phyloP scores from a whole-genome alignment of 208 protist genomes.

The Trypanosoma platydactyli region DNA sequence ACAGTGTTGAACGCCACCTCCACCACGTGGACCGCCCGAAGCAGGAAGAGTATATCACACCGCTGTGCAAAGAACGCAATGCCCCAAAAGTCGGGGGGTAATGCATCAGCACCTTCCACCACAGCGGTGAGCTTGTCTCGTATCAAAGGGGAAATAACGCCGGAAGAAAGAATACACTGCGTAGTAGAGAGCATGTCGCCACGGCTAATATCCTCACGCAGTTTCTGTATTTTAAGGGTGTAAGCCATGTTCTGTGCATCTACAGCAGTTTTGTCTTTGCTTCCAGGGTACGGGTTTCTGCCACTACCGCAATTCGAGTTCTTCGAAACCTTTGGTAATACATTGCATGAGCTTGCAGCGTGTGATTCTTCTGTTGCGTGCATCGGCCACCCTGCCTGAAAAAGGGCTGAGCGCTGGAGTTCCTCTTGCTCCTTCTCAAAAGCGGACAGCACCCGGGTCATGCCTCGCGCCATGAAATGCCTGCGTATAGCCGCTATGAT shows the following conservation, averaged over 20 bases:
- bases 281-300: background rate
- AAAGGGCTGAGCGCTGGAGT: slow-evolving; percentile 17
- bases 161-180: slow-evolving; percentile 16
- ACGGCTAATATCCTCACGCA: slow-evolving; percentile 25
- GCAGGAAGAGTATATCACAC: slow-evolving; percentile 41
- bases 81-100: slow-evolving; percentile 27
- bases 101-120: slow-evolving; percentile 7
- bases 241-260: slow-evolving; percentile 7
- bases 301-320: background rate
- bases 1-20: slow-evolving; percentile 29
- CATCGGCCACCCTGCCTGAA: slow-evolving; percentile 10
- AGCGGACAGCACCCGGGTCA: slow-evolving; percentile 36
- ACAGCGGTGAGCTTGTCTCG: slow-evolving; percentile 14
- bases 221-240: slow-evolving; percentile 23
- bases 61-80: slow-evolving; percentile 39
- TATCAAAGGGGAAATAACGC: slow-evolving; percentile 25
- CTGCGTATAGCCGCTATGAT: slow-evolving; percentile 48
- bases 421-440: slow-evolving; percentile 45
- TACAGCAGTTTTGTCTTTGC: background rate
- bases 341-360: background rate
- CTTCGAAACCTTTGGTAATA: slow-evolving; percentile 1
- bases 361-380: slow-evolving; percentile 10
- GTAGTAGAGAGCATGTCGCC: slow-evolving; percentile 21
- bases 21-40: slow-evolving; percentile 33
- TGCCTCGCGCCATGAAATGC: slow-evolving; percentile 51